Percentiles rank a stretch among this genome's conserved stretches.
Evolutionary conservation across 2,329 filamentous ascomycete species (phyloP).

Genomic region (Chaetomium olivaceum): DNA sequence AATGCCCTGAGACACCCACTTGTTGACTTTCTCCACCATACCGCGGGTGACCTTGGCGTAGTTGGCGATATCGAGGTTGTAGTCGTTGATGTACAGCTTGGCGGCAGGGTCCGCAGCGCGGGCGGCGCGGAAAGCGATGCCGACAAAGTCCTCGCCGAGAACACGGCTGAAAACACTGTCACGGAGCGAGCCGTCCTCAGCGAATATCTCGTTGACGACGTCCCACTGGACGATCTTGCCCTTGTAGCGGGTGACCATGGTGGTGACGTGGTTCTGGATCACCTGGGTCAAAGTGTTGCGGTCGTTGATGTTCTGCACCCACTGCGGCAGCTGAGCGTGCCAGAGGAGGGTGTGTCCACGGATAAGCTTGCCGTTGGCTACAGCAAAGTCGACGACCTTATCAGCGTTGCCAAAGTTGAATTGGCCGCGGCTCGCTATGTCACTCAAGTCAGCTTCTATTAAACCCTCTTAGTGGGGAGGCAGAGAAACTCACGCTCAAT

Average conservation of each 20-base stretch:
- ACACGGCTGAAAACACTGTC: slow-evolving; percentile 65
- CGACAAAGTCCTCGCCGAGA: slow-evolving; percentile 69
- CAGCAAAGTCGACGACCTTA: slow-evolving; percentile 15
- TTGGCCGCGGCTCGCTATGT: slow-evolving; percentile 19
- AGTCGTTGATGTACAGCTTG: slow-evolving; percentile 76
- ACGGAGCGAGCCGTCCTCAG: slow-evolving; percentile 61
- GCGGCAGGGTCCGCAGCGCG: slow-evolving; percentile 64
- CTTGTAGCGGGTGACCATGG: slow-evolving; percentile 60
- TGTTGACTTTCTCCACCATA: slow-evolving; percentile 60
- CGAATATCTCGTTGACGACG: slow-evolving; percentile 66
- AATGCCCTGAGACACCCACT: slow-evolving; percentile 62
- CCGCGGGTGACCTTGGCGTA: slow-evolving; percentile 57
- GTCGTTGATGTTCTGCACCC: slow-evolving; percentile 60
- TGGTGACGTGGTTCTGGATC: slow-evolving; percentile 62
- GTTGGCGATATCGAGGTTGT: slow-evolving; percentile 62
- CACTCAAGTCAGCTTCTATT: slow-evolving; percentile 10
- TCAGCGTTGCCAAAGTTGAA: slow-evolving; percentile 20
- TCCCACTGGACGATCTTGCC: slow-evolving; percentile 65
- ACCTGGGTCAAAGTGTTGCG: slow-evolving; percentile 54
- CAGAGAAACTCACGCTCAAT: slow-evolving; percentile 18
- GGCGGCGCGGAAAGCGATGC: slow-evolving; percentile 69
- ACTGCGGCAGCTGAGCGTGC: slow-evolving; percentile 60
- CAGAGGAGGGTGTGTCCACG: slow-evolving; percentile 68
- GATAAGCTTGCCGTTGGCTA: slow-evolving; percentile 47
- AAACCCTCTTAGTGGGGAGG: background rate